These are phyloP conservation scores for Apophysomyces sp. DNA, from an alignment of 371 early-diverging fungal species.

Conservation along the genomic window DNA sequence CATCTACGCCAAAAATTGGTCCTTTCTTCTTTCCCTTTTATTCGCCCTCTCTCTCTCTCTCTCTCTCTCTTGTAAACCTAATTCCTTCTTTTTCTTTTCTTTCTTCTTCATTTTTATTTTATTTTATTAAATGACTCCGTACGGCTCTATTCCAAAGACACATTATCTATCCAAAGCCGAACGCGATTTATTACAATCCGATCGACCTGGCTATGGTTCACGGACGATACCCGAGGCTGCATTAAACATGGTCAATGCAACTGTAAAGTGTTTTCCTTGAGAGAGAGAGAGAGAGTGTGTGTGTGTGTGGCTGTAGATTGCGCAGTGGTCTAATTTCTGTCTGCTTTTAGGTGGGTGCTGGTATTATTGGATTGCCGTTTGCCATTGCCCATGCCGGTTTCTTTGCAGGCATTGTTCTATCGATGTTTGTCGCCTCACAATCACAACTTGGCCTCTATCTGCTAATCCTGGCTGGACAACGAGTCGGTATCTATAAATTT, in stretches of 20 bases:
- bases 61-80: not conserved
- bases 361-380: slow-evolving; percentile 49
- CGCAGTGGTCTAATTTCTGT: not conserved
- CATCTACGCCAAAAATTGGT: not conserved
- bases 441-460: slow-evolving; percentile 41
- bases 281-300: too few relatives aligned
- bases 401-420: slow-evolving; percentile 40
- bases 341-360: slow-evolving; percentile 35
- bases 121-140: not conserved
- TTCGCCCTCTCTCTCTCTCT: not conserved
- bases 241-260: slow-evolving; percentile 49
- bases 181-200: slow-evolving; percentile 22
- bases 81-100: not conserved
- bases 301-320: too few relatives aligned
- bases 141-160: not conserved
- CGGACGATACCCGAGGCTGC: slow-evolving; percentile 22
- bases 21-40: not conserved
- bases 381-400: slow-evolving; percentile 48
- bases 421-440: slow-evolving; percentile 34
- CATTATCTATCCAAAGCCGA: slow-evolving; percentile 6
- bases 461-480: slow-evolving; percentile 43
- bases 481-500: slow-evolving; percentile 40
- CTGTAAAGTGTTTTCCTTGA: slow-evolving; percentile 14
- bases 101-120: not conserved
- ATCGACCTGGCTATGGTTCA: slow-evolving; percentile 28